A percentile compares a stretch with the other conserved stretches of the same genome.
phyloP scores from a whole-genome alignment of 2,329 filamentous ascomycete genomes.

The Aphanocladium album region DNA sequence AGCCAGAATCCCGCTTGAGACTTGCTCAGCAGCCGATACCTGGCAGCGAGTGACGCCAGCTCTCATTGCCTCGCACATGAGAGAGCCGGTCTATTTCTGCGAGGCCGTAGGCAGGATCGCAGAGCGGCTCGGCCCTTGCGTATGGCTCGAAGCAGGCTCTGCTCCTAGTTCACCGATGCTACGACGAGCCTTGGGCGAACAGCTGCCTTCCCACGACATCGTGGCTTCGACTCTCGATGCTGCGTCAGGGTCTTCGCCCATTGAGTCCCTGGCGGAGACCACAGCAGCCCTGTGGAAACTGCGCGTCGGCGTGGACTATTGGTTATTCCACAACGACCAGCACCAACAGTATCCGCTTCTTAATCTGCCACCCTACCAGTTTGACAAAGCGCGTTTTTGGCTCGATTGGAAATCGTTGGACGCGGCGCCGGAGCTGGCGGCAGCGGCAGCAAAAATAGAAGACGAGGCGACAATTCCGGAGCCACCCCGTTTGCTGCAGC shows the following conservation, averaged over 20 bases:
- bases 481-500: neutral
- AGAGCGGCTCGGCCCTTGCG: neutral
- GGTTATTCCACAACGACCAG: conserved; percentile 21
- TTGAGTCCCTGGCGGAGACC: neutral
- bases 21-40: neutral
- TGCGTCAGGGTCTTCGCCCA: neutral
- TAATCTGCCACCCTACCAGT: conserved; percentile 25
- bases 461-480: too few relatives aligned
- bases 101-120: neutral
- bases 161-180: neutral
- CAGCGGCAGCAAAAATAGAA: too few relatives aligned
- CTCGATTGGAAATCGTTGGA: conserved; percentile 1
- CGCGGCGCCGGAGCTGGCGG: too few relatives aligned
- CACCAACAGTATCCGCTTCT: conserved; percentile 11
- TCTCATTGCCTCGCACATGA: neutral
- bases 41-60: neutral
- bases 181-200: too few relatives aligned
- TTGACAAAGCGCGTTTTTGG: conserved; percentile 25
- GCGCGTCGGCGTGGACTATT: conserved; percentile 18
- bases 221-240: neutral
- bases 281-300: conserved; percentile 18
- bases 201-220: neutral
- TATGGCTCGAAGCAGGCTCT: conserved; percentile 1
- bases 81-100: neutral
- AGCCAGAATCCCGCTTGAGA: conserved; percentile 1